Base-by-base conservation (phyloP, 2,329 filamentous ascomycete genomes). In the Aspergillus sp. region DNA sequence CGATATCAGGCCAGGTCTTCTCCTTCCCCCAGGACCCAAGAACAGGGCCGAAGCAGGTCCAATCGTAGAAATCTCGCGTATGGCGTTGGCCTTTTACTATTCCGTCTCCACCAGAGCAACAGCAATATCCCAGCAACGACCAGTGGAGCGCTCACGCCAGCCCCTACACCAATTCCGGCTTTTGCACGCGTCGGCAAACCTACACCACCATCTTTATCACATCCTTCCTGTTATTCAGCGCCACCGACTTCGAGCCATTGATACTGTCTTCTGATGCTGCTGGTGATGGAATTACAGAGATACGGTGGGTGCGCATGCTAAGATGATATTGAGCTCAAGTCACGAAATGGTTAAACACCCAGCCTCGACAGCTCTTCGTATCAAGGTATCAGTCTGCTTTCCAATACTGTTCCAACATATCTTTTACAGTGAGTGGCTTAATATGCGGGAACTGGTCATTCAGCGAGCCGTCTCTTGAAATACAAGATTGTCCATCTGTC, bases 381-480 rank as follows among this genome's bases (percentile, higher is more conserved):
- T n/a, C 13, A 36, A 36, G 5, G 1, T 5, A n/a, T 15, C 34
- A 7, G 7, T 17, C 22, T 24, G 32, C 15, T 39, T 30, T 52
- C 55, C 51, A 58, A n/a, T n/a, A 2, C 15, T 44, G 34, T 3
- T 18, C 26, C 6, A 57, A 30, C 30, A 60, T 20, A 2, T 39
- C 34, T 26, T 13, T 18, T 1, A 56, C 57, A 11, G 57, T 48
- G 5, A 61, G 41, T 17, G 43, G 48, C 44, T 63, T 59, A 13
- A 69, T 67, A 0, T 63, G 48, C 5, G 64, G 67, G 20, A 70
- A 66, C 1, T 53, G 32, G 18, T 62, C 47, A 45, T 68, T 68
- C 39, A 67, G 50, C 11, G 58, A 51, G 9, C 13, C 67, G 43
- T 41, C 36, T 5, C 20, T 58, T 0, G 18, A 0, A 18, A 61